Evolutionary conservation across 305 asterid species (phyloP).

Genomic region (Fraxinus sp.): DNA sequence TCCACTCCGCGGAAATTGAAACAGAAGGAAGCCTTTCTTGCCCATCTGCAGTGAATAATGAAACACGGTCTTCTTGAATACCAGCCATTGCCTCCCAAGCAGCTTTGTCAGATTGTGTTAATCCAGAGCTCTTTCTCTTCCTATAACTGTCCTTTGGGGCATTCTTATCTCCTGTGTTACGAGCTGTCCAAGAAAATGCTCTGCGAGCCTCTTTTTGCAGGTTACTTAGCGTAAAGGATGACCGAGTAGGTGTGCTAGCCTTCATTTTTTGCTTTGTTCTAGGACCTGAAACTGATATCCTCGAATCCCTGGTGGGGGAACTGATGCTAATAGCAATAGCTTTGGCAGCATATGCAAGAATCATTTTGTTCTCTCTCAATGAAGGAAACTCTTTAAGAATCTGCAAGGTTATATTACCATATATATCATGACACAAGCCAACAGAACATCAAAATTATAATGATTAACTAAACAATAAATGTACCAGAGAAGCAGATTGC

Average conservation of each 20-base stretch:
- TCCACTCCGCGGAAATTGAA: conserved; percentile 94
- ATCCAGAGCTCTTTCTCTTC: conserved; percentile 92
- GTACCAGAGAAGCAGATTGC: conserved; percentile 95
- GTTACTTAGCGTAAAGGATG: conserved; percentile 80
- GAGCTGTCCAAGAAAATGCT: conserved; percentile 98
- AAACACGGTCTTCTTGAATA: conserved; percentile 84
- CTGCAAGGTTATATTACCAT: conserved; percentile 46
- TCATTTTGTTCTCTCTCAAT: conserved; percentile 73
- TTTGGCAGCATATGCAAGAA: conserved; percentile 87
- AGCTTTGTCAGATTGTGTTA: conserved; percentile 79
- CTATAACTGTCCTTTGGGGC: conserved; percentile 73
- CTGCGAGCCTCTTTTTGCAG: conserved; percentile 97
- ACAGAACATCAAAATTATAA: conserved; percentile 18
- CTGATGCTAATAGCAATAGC: conserved; percentile 81
- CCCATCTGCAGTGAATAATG: conserved; percentile 75
- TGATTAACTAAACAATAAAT: conserved; percentile 19
- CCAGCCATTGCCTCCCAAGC: conserved; percentile 95
- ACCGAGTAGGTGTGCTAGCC: conserved; percentile 69
- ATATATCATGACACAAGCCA: conserved; percentile 24
- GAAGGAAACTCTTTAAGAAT: conserved; percentile 86
- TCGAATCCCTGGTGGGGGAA: conserved; percentile 75
- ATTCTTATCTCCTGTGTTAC: conserved; percentile 74
- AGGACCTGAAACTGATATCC: conserved; percentile 67
- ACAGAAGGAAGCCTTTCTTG: conserved; percentile 92
- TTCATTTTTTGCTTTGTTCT: conserved; percentile 82